Evolutionary conservation across 2,329 filamentous ascomycete species (phyloP).

Genomic region (Sordariomycetes sp.): DNA sequence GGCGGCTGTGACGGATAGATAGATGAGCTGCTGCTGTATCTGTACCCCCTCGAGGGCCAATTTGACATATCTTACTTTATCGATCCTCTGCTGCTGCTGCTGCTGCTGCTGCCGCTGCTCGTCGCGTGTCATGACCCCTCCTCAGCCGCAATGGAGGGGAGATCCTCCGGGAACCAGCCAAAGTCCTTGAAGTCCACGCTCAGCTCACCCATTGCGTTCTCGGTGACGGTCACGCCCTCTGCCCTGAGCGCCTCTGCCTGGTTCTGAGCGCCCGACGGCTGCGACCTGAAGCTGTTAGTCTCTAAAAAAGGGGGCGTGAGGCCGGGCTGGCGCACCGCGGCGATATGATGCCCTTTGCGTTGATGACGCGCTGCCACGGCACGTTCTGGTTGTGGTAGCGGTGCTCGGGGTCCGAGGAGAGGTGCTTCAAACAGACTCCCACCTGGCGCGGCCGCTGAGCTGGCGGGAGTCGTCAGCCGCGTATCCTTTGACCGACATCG

Average conservation of each 20-base stretch:
- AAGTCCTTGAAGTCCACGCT: conserved; percentile 39
- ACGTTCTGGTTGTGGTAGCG: conserved; percentile 70
- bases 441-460: conserved; percentile 74
- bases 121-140: conserved; percentile 4
- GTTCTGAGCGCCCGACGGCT: conserved; percentile 35
- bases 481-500: background rate
- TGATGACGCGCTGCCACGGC: conserved; percentile 92
- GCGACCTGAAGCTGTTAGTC: conserved; percentile 26
- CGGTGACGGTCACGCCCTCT: conserved; percentile 43
- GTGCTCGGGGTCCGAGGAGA: conserved; percentile 42
- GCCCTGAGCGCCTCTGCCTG: conserved; percentile 40
- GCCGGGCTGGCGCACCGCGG: conserved; percentile 47
- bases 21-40: background rate
- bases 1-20: background rate
- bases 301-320: background rate
- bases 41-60: background rate
- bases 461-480: conserved; percentile 18
- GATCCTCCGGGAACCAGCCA: conserved; percentile 44
- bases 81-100: background rate
- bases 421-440: conserved; percentile 80
- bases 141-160: conserved; percentile 35
- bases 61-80: background rate
- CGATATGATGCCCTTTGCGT: conserved; percentile 77
- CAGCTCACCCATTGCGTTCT: conserved; percentile 39
- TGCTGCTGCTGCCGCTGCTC: background rate